A percentile compares a stretch with the other conserved stretches of the same genome.
These are phyloP conservation scores for Bryoglossum gracile DNA, from an alignment of 495 filamentous ascomycete species.

Conservation along the genomic window DNA sequence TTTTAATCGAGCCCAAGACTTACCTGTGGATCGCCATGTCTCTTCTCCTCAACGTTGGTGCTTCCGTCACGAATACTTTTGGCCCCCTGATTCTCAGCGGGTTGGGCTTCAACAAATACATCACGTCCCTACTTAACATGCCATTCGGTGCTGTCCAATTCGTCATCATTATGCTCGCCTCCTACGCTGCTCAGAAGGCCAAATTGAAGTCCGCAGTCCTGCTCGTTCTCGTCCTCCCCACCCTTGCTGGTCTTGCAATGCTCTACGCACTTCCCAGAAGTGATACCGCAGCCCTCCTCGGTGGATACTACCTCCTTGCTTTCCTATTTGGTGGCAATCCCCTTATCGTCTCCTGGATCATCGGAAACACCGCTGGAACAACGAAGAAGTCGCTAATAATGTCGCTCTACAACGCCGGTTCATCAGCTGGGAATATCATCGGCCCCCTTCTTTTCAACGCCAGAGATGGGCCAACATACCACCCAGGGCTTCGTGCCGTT, in stretches of 20 bases:
- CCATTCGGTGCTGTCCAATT: slow-evolving; percentile 54
- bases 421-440: slow-evolving; percentile 59
- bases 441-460: slow-evolving; percentile 59
- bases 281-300: slow-evolving; percentile 39
- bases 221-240: slow-evolving; percentile 42
- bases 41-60: slow-evolving; percentile 54
- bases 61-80: slow-evolving; percentile 51
- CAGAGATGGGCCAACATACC: slow-evolving; percentile 52
- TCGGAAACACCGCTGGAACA: slow-evolving; percentile 60
- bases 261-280: slow-evolving; percentile 41
- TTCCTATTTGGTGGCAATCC: slow-evolving; percentile 52
- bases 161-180: slow-evolving; percentile 46
- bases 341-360: slow-evolving; percentile 40
- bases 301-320: slow-evolving; percentile 54
- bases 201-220: slow-evolving; percentile 45
- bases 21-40: slow-evolving; percentile 44
- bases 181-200: slow-evolving; percentile 43
- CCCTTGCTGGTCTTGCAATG: slow-evolving; percentile 48
- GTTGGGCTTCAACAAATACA: slow-evolving; percentile 50
- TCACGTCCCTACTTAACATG: slow-evolving; percentile 56
- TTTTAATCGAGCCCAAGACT: slow-evolving; percentile 38
- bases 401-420: slow-evolving; percentile 53
- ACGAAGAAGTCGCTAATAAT: slow-evolving; percentile 58
- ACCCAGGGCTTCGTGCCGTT: slow-evolving; percentile 46
- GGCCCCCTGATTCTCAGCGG: slow-evolving; percentile 56